Base-by-base conservation (phyloP, 768 basidiomycete genomes). In the Tulasnella sp. region DNA sequence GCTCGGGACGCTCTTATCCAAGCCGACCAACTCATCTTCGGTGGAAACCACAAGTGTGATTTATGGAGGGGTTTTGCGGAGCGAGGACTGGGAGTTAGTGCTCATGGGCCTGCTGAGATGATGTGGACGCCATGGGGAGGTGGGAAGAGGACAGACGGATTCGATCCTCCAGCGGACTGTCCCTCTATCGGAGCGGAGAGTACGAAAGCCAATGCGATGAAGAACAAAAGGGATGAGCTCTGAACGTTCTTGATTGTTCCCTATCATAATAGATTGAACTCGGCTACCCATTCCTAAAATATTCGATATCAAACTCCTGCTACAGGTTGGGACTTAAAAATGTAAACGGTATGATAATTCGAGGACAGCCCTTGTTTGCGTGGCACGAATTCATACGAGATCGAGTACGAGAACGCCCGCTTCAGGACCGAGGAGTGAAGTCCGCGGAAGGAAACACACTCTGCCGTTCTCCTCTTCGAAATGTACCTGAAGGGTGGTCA, bases 121-220 rank as follows among this genome's bases (percentile, higher is more conserved):
- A 87, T 90, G 42, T 93, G 94, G 76, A 94, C 94, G 9, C 96
- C 96, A 22, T 97, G 96, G 96, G 96, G 96, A 84, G 95, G 96
- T 37, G 96, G 96, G 80, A 87, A 94, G 76, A 90, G 96, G 82
- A 89, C 88, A 22, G 90, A 95, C 83, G 94, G 28, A 34, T 31
- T 64, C 60, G 28, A 64, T 8, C 3, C n/a, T 31, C 60, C 28
- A 24, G 11, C n/a, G 60, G 60, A 64, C 24, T 31, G 28, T 31
- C 9, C 6, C 22, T 64, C 28, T 28, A 31, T n/a, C n/a, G 9
- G n/a, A 34, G n/a, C 7, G 60, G 28, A 37, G 14, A 69, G 64
- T 3, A 28, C 4, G 12, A 54, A n/a, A 7, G 8, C 8, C 22
- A 5, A 24, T 54, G 54, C 46, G 46, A 20, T 14, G 24, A 54